phyloP scores from a whole-genome alignment of 2,329 filamentous ascomycete species.

The Capronia epimyces region DNA sequence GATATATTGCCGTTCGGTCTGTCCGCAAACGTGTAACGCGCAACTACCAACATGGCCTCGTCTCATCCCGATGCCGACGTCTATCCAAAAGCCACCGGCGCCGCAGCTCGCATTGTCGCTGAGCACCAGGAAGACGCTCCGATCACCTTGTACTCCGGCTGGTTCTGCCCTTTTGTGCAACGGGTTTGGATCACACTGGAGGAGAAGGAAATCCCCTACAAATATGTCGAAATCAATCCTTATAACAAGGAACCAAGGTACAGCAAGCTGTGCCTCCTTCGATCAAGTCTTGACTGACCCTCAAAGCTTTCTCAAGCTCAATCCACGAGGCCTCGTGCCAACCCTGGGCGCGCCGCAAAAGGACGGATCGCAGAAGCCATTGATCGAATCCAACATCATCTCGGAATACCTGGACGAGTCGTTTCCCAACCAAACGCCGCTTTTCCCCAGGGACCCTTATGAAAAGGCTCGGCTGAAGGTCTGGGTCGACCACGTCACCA shows the following conservation, averaged over 20 bases:
- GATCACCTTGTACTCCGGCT: slow-evolving; percentile 63
- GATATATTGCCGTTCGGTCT: no score
- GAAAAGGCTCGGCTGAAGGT: slow-evolving; percentile 60
- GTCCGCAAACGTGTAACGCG: no score
- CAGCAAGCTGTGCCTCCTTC: background rate
- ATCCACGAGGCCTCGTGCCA: slow-evolving; percentile 70
- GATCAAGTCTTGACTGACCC: slow-evolving; percentile 39
- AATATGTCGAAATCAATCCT: slow-evolving; percentile 73
- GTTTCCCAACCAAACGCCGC: slow-evolving; percentile 48
- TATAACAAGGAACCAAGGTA: slow-evolving; percentile 56
- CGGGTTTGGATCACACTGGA: slow-evolving; percentile 66
- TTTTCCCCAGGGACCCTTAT: slow-evolving; percentile 60
- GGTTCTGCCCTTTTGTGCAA: slow-evolving; percentile 68
- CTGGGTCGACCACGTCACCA: slow-evolving; percentile 68
- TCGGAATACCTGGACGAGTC: slow-evolving; percentile 72
- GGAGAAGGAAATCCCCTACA: slow-evolving; percentile 67
- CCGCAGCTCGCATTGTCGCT: slow-evolving; percentile 37
- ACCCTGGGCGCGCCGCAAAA: slow-evolving; percentile 46
- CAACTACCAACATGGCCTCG: slow-evolving; percentile 16
- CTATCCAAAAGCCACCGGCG: slow-evolving; percentile 43
- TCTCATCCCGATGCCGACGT: slow-evolving; percentile 40
- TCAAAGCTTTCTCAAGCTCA: slow-evolving; percentile 58
- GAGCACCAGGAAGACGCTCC: slow-evolving; percentile 35
- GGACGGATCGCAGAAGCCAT: slow-evolving; percentile 44
- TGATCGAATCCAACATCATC: slow-evolving; percentile 69